Percentiles rank a stretch among this genome's conserved stretches.
phyloP scores from a whole-genome alignment of 106 monocot genomes.

The Posidonia australis region DNA sequence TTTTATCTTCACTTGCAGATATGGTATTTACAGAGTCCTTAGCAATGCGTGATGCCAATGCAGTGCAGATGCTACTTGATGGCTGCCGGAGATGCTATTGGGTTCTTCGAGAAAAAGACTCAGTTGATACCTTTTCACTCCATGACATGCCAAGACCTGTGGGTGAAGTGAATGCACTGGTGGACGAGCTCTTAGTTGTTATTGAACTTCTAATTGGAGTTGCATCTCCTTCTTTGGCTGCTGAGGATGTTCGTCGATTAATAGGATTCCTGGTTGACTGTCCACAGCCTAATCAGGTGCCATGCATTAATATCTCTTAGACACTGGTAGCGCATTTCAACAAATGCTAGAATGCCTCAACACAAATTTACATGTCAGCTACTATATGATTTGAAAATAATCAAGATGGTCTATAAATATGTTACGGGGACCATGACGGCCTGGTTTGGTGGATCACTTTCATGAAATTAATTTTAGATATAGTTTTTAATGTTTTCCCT shows the following conservation, averaged over 20 bases:
- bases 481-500: no score
- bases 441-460: no score
- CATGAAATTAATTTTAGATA: no score
- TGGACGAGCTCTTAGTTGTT: slow-evolving; percentile 93
- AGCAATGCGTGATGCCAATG: slow-evolving; percentile 91
- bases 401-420: no score
- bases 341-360: no score
- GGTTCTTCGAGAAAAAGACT: slow-evolving; percentile 64
- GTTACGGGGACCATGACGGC: no score
- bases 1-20: slow-evolving; percentile 95
- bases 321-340: not conserved
- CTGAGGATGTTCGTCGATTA: slow-evolving; percentile 68
- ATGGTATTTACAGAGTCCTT: slow-evolving; percentile 88
- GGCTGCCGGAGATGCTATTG: slow-evolving; percentile 95
- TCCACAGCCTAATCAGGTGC: slow-evolving; percentile 95
- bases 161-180: slow-evolving; percentile 84
- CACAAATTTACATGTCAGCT: no score
- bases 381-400: no score
- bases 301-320: not conserved
- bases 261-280: slow-evolving; percentile 84
- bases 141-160: slow-evolving; percentile 37
- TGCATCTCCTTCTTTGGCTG: slow-evolving; percentile 46
- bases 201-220: slow-evolving; percentile 86
- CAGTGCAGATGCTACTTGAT: slow-evolving; percentile 96
- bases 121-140: slow-evolving; percentile 58